phyloP scores from a whole-genome alignment of 352 stramenopile species.

The Phytophthora rubi region DNA sequence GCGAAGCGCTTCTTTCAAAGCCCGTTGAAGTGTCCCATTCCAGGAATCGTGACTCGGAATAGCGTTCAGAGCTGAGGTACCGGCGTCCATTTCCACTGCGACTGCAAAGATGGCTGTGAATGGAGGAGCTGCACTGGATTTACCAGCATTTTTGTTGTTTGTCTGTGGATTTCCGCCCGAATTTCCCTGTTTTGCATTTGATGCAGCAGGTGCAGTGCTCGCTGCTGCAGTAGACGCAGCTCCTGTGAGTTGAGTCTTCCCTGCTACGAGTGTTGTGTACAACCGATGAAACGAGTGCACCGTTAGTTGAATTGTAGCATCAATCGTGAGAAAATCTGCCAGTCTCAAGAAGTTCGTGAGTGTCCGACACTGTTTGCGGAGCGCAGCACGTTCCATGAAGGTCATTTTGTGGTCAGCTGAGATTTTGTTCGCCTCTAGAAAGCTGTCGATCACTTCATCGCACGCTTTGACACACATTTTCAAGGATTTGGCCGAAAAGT shows the following conservation, averaged over 20 bases:
- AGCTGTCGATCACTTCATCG: constrained; percentile 92
- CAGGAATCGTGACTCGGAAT: constrained; percentile 73
- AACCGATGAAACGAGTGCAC: constrained; percentile 77
- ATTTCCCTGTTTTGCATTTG: constrained; percentile 1
- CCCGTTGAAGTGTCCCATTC: constrained; percentile 68
- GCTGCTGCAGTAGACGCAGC: neutral
- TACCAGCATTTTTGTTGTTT: constrained; percentile 18
- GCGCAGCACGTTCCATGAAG: constrained; percentile 94
- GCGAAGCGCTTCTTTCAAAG: constrained; percentile 85
- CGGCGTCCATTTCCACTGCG: constrained; percentile 68
- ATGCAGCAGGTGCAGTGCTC: neutral
- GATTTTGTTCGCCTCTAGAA: constrained; percentile 93
- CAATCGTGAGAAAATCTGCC: constrained; percentile 92
- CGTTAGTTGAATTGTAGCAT: constrained; percentile 89
- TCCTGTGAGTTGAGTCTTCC: constrained; percentile 43
- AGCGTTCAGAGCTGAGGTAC: constrained; percentile 47
- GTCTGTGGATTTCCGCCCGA: neutral
- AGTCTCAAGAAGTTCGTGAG: constrained; percentile 93
- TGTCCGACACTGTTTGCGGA: constrained; percentile 92
- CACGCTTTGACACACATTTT: constrained; percentile 90
- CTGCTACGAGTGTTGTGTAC: constrained; percentile 56
- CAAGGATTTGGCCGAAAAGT: constrained; percentile 75
- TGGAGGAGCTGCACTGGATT: constrained; percentile 28
- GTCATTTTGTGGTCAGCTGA: constrained; percentile 95
- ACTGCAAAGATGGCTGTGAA: constrained; percentile 72